These are phyloP conservation scores for Phyllostachys edulis DNA, from an alignment of 176 grass and related monocot species.

Conservation along the genomic window DNA sequence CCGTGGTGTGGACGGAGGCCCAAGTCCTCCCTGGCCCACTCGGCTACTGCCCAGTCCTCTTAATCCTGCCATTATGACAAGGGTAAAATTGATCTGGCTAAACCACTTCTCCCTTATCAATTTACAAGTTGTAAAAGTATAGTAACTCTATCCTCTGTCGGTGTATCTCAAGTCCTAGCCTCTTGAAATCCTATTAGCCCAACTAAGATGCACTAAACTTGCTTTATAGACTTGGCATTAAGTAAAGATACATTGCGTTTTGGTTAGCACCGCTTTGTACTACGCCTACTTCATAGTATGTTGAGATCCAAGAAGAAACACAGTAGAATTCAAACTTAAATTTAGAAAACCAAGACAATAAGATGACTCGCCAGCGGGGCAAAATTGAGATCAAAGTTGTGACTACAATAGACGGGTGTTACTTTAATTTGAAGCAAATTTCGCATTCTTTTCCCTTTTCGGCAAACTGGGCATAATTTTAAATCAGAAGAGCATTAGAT, in stretches of 20 bases:
- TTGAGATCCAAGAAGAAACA: background rate
- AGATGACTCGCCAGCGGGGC: background rate
- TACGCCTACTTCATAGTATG: background rate
- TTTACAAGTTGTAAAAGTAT: no score
- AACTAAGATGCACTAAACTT: background rate
- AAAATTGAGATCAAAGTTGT: background rate
- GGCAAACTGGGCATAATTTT: background rate
- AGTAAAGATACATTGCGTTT: background rate
- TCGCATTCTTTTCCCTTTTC: background rate
- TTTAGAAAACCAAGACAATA: background rate
- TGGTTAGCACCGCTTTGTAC: background rate
- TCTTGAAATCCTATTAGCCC: background rate
- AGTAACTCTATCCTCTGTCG: no score
- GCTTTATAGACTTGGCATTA: background rate
- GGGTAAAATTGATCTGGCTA: background rate
- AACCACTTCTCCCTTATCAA: no score
- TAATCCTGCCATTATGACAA: background rate
- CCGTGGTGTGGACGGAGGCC: no score
- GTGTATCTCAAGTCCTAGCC: background rate
- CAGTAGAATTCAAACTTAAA: background rate
- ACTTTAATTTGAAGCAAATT: background rate
- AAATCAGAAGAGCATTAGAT: constrained; percentile 24
- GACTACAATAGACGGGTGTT: background rate
- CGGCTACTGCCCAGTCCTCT: no score
- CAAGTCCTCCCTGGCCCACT: no score